Base-by-base conservation (phyloP, 2,329 filamentous ascomycete species). In the Botrytis squamosa region DNA sequence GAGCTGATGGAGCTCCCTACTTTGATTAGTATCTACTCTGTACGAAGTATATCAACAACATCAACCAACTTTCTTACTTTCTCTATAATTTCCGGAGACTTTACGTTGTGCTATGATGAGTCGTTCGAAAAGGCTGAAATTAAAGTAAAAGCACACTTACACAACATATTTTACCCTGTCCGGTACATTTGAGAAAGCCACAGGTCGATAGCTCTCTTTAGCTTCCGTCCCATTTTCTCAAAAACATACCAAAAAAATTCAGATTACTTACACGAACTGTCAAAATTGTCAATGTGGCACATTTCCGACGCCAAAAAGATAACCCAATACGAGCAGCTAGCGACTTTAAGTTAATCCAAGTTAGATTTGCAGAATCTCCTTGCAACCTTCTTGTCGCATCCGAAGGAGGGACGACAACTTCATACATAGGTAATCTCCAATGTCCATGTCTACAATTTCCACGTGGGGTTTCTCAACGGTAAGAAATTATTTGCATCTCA, bases 381-480 rank as follows among this genome's bases (percentile, higher is more conserved):
- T 33, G 57, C 22, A 8, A 20, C 33, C 46, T 68, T 55, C 69
- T 71, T n/a, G 46, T 57, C 46, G 7, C 40, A 57, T 40, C 33
- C n/a, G 33, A 36, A 46, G 29, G 65, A 55, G 16, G 18, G 36
- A 25, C 70, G 36, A 42, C 12, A 57, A 71, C 36, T 60, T 57
- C 14, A 55, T 55, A 16, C 25, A n/a, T n/a, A 55, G 49, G 10
- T 36, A 25, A 44, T 20, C 5, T 44, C 62, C 33, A 33, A 44
- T n/a, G 2, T 36, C 46, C 62, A 55, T 42, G 59, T n/a, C 49
- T n/a, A n/a, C 63, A 55, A 46, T 36, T 67, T 65, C 62, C 70
- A 72, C 62, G 62, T 72, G 69, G 62, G 38, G 60, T 20, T 67
- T 46, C 62, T 46, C 29, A 44, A 72, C 38, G 60, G 62, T 7